phyloP scores from a whole-genome alignment of 2,329 filamentous ascomycete species.

The Hymenoscyphus occultus region DNA sequence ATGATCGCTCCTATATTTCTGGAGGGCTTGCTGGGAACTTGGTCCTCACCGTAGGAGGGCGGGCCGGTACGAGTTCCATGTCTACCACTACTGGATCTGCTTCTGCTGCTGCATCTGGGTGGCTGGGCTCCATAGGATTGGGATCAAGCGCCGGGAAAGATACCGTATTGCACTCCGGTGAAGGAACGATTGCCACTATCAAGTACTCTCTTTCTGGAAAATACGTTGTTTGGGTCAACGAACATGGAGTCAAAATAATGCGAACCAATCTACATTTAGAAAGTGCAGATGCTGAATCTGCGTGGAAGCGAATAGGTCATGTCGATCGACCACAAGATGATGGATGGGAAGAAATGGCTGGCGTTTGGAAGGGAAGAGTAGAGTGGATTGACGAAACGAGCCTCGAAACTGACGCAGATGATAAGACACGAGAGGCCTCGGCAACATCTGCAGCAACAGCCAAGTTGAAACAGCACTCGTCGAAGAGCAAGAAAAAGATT shows the following conservation, averaged over 20 bases:
- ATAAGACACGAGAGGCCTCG: slow-evolving; percentile 34
- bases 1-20: slow-evolving; percentile 83
- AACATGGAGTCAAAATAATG: slow-evolving; percentile 98
- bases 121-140: slow-evolving; percentile 85
- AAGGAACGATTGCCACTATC: slow-evolving; percentile 86
- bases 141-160: slow-evolving; percentile 78
- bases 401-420: slow-evolving; percentile 69
- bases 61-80: slow-evolving; percentile 72
- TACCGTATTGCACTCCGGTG: slow-evolving; percentile 82
- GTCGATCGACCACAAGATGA: slow-evolving; percentile 83
- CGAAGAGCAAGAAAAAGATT: slow-evolving; percentile 47
- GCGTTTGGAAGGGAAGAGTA: slow-evolving; percentile 86
- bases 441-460: slow-evolving; percentile 45
- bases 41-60: slow-evolving; percentile 80
- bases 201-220: slow-evolving; percentile 93
- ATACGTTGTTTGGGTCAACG: slow-evolving; percentile 93
- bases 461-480: slow-evolving; percentile 49
- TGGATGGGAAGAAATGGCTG: slow-evolving; percentile 94
- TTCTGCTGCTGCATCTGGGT: slow-evolving; percentile 79
- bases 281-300: slow-evolving; percentile 70
- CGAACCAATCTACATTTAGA: slow-evolving; percentile 81
- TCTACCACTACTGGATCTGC: slow-evolving; percentile 85
- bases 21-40: slow-evolving; percentile 86
- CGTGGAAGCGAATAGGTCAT: slow-evolving; percentile 93
- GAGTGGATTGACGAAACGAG: slow-evolving; percentile 90